These are phyloP conservation scores for Syzygium grande DNA, from an alignment of 345 rosid genomes.

Conservation along the genomic window DNA sequence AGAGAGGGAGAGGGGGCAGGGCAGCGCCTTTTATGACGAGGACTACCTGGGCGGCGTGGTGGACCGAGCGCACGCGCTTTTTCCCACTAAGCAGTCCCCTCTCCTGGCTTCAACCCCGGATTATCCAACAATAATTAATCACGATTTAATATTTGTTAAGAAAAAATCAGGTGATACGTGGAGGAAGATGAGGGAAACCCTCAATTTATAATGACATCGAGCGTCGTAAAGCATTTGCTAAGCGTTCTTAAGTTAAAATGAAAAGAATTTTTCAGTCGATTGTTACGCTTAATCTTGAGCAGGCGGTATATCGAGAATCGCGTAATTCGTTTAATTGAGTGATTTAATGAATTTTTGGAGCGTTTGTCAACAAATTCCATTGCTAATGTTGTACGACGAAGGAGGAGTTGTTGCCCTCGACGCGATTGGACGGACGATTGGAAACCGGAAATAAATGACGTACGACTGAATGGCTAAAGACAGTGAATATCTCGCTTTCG, in stretches of 20 bases:
- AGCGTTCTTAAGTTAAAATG: rapidly evolving
- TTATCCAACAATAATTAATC: background rate
- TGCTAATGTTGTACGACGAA: too few relatives aligned
- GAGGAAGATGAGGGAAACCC: background rate
- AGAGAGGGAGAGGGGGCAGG: background rate
- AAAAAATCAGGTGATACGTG: background rate
- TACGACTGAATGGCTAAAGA: background rate
- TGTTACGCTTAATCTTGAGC: background rate
- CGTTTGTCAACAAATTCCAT: background rate
- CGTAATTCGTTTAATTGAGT: too few relatives aligned
- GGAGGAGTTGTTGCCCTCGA: background rate
- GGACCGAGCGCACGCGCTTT: background rate
- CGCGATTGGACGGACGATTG: background rate
- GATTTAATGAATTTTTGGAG: background rate
- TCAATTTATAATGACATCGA: background rate
- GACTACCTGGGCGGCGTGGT: background rate
- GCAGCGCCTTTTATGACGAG: background rate
- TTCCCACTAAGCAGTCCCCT: background rate
- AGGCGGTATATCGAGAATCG: background rate
- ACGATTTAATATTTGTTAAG: background rate
- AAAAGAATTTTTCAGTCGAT: background rate
- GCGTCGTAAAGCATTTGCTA: background rate
- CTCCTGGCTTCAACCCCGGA: background rate
- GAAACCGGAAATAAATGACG: background rate
- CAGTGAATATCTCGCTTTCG: too few relatives aligned